Evolutionary conservation across 2,329 filamentous ascomycete genomes (phyloP).

Genomic region (Venturiaceae sp.): DNA sequence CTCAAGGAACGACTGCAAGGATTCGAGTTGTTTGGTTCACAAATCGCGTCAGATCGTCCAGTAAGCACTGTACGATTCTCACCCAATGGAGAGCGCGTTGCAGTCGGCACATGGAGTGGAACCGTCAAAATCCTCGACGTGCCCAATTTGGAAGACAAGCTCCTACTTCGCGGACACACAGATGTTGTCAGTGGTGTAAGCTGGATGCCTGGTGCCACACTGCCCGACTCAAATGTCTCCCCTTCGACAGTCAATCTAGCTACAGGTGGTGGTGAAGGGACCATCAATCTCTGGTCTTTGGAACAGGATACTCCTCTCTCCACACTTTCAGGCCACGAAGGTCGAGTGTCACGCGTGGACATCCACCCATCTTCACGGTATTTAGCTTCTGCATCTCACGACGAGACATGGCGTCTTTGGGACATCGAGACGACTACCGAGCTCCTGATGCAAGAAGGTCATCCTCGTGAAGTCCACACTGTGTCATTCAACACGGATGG

Average conservation of each 20-base stretch:
- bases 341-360: constrained; percentile 82
- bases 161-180: constrained; percentile 70
- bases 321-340: constrained; percentile 73
- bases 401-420: constrained; percentile 96
- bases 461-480: constrained; percentile 86
- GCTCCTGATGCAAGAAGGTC: constrained; percentile 82
- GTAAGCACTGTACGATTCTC: constrained; percentile 88
- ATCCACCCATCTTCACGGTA: constrained; percentile 90
- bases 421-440: constrained; percentile 81
- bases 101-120: constrained; percentile 88
- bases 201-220: constrained; percentile 78
- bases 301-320: constrained; percentile 75
- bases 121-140: constrained; percentile 79
- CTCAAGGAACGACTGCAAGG: constrained; percentile 73
- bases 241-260: constrained; percentile 71
- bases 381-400: constrained; percentile 85
- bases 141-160: constrained; percentile 69
- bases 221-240: constrained; percentile 62
- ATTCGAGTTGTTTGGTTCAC: constrained; percentile 88
- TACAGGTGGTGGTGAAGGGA: constrained; percentile 80
- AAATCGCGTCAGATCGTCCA: constrained; percentile 83
- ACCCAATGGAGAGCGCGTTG: constrained; percentile 72
- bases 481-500: constrained; percentile 87
- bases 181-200: constrained; percentile 83
- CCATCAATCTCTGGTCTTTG: constrained; percentile 84